Base-by-base conservation (phyloP, 2,329 filamentous ascomycete species). In the Chrysoporthe austroafricana region DNA sequence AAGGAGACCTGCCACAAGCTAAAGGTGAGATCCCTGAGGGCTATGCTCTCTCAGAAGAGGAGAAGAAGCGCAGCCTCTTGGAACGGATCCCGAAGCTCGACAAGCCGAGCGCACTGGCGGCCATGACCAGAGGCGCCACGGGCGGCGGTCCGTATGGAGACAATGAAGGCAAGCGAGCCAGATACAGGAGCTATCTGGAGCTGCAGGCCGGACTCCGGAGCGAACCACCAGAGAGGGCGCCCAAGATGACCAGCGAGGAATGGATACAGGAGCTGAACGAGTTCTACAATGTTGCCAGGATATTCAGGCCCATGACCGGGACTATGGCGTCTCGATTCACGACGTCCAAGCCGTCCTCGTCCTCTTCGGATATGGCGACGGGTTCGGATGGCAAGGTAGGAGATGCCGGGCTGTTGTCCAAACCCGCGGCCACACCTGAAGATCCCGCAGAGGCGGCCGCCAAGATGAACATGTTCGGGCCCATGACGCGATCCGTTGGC, bases 321-420 rank as follows among this genome's bases (percentile, higher is more conserved):
- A 85, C 93, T 70, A 98, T 99, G 93, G 96, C 95, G 18, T 93
- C 92, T 26, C 90, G 95, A 0, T 99, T 99, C 77, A 97, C 94
- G 0, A 90, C 91, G 1, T 87, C 89, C 0, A 87, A 87, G 9
- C 82, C 26, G 26, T 26, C 85, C 0, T 73, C 79, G 9, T 74
- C 79, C 6, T 69, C 75, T 8, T 66, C 74, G 1, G 81, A 80
- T 44, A 67, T 73, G 4, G 72, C 73, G 6, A 62, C 68, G 4
- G 66, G 67, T 16, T 67, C 73, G 14, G 69, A 70, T 18, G 66
- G 62, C 18, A 63, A 71, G 21, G 65, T 39, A 13, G 71, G 69
- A 1, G 73, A 71, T 3, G 74, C 74, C 2, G 70, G 76, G 1
- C 69, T 86, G 8, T 79, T 88, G 18, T 81, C 79, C 61, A 84